Evolutionary conservation across 352 stramenopile genomes (phyloP).

Genomic region (Thalassiosira livingstoniorum): DNA sequence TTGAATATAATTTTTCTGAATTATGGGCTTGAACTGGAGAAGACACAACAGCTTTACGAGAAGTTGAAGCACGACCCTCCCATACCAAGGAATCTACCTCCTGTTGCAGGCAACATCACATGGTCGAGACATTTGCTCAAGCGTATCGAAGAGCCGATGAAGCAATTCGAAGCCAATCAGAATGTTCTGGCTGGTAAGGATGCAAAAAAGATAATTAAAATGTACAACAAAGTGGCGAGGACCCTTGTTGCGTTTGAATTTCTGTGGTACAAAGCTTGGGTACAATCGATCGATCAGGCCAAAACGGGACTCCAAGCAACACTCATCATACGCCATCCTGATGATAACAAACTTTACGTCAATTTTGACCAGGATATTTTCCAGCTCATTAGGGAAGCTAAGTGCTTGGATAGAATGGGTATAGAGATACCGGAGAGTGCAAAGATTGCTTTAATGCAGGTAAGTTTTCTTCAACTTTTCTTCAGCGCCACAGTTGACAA

Average conservation of each 20-base stretch:
- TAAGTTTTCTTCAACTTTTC: conserved; percentile 1
- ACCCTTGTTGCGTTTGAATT: conserved; percentile 99
- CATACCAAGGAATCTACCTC: conserved; percentile 95
- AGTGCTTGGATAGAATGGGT: conserved; percentile 97
- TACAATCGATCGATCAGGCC: conserved; percentile 97
- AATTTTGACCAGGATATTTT: conserved; percentile 99
- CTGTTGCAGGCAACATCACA: conserved; percentile 97
- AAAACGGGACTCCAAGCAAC: conserved; percentile 98
- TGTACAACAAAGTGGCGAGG: conserved; percentile 99
- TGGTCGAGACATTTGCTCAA: conserved; percentile 98
- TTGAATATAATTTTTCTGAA: conserved; percentile 99
- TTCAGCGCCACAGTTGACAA: not conserved
- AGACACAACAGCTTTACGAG: conserved; percentile 98
- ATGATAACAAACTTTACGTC: conserved; percentile 98
- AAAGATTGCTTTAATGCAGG: conserved; percentile 95
- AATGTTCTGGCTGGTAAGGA: conserved; percentile 95
- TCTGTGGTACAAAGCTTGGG: conserved; percentile 99
- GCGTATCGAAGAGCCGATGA: conserved; percentile 99
- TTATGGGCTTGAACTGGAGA: conserved; percentile 97
- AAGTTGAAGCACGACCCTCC: conserved; percentile 98
- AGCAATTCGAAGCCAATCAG: conserved; percentile 98
- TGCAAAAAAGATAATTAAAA: conserved; percentile 97
- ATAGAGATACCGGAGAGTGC: conserved; percentile 97
- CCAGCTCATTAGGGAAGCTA: conserved; percentile 96
- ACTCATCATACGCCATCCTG: conserved; percentile 98